Evolutionary conservation across 805 yeast genomes (phyloP), one percentile per base, ranked within the genome.

Genomic region (Wickerhamomyces rabaulensis): DNA sequence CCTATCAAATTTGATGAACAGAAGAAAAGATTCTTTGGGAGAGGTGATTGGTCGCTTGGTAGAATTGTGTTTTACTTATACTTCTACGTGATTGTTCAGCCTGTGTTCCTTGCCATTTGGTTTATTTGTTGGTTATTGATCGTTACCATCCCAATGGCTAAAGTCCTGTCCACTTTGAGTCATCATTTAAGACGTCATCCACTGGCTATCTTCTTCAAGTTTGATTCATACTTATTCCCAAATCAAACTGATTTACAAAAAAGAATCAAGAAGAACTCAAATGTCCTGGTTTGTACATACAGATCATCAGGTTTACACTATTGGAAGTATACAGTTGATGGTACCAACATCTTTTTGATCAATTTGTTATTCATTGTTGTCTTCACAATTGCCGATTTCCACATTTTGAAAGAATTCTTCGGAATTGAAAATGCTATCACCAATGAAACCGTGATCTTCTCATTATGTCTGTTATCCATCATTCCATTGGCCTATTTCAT

Each of bases 401-500:
- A 74, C 62, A 55, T 85, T 1, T 57, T 89, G 46, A 78, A 78
- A 50, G 78, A 78, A 52, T 57, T 68, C 39, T 60, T 75, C 36
- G 69, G 67, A 6, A 48, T 66, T 23, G 48, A 57, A 13, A 50
- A 54, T 51, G 1, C 50, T 8, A 40, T 67, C 16, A 82, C 92
- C 2, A 71, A 82, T 57, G 78, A 90, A 17, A 72, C 82, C 0
- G 66, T 82, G 20, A 76, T 89, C 39, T 94, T 94, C 58, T 71
- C 79, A 40, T 67, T 89, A 16, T 86, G 97, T 63, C 68, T 94
- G 48, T 73, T 86, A 42, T 87, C 97, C 1, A 88, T 94, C 48
- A 78, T 94, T 33, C 99, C 99, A 7, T 71, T 94, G 54, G 98
- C 99, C 0, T 92, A 94, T 62, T 94, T 90, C 67, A 91, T 94